Evolutionary conservation across 345 rosid species (phyloP).

Genomic region (Salix brachista): DNA sequence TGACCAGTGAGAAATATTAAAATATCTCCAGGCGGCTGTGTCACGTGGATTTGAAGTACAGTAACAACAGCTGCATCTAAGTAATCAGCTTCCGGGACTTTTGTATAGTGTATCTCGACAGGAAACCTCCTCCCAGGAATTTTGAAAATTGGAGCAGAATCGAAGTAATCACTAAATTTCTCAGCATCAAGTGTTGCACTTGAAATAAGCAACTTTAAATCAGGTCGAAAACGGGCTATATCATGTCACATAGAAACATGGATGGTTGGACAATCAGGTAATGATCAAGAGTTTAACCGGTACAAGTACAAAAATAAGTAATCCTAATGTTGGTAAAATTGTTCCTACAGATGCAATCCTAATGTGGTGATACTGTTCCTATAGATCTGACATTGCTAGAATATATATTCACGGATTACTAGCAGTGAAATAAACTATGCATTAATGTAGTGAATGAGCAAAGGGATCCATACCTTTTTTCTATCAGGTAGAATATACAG

Average conservation of each 20-base stretch:
- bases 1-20: conserved; percentile 90
- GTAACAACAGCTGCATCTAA: conserved; percentile 93
- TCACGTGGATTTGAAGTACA: conserved; percentile 81
- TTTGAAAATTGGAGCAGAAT: conserved; percentile 86
- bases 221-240: conserved; percentile 78
- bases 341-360: not conserved
- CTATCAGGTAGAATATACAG: not conserved
- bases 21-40: conserved; percentile 79
- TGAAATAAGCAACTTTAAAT: conserved; percentile 83
- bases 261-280: not conserved
- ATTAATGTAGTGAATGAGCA: not conserved
- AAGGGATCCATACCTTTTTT: not conserved
- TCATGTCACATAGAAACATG: conserved; percentile 45
- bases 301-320: too few relatives aligned
- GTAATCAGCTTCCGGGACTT: conserved; percentile 96
- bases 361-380: not conserved
- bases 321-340: not conserved
- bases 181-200: conserved; percentile 98
- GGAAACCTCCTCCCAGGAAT: conserved; percentile 97
- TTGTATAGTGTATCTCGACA: conserved; percentile 86
- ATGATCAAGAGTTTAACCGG: not conserved
- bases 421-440: not conserved
- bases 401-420: not conserved
- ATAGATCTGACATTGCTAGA: not conserved
- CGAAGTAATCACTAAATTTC: conserved; percentile 94